Conservation (phyloP, 768 basidiomycete species). For the Exidia glandulosa region DNA sequence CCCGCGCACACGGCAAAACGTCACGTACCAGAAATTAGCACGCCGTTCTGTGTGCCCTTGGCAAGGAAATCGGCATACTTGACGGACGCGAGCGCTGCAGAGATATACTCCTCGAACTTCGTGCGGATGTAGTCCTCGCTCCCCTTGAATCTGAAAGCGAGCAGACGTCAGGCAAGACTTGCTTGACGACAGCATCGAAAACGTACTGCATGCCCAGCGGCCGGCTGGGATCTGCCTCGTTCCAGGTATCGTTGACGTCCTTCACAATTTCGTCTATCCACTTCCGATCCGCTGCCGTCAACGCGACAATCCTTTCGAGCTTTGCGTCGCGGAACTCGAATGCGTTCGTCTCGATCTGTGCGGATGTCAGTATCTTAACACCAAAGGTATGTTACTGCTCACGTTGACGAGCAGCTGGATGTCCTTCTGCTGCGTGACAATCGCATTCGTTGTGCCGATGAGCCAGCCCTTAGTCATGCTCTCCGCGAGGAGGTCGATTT, state of each 20-base stretch:
- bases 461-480: constrained; percentile 82
- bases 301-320: constrained; percentile 61
- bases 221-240: constrained; percentile 46
- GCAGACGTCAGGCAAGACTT: not conserved
- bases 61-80: constrained; percentile 81
- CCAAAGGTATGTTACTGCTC: constrained; percentile 7
- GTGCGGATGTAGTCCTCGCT: constrained; percentile 89
- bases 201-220: constrained; percentile 56
- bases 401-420: constrained; percentile 89
- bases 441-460: constrained; percentile 91
- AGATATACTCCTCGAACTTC: constrained; percentile 95
- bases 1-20: constrained; percentile 29
- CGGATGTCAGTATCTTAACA: not conserved
- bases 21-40: constrained; percentile 54
- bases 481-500: constrained; percentile 76
- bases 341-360: constrained; percentile 70
- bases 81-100: constrained; percentile 74
- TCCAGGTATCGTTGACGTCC: constrained; percentile 78
- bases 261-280: constrained; percentile 95
- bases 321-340: constrained; percentile 82
- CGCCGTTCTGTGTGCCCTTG: constrained; percentile 51
- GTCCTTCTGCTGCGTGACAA: constrained; percentile 87
- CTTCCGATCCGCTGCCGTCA: constrained; percentile 89
- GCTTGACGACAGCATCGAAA: not conserved
- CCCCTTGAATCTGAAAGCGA: constrained; percentile 88